Evolutionary conservation across 1,139 yeast species (phyloP), one percentile per base, ranked within the genome.

Genomic region (Hansenula anomala): DNA sequence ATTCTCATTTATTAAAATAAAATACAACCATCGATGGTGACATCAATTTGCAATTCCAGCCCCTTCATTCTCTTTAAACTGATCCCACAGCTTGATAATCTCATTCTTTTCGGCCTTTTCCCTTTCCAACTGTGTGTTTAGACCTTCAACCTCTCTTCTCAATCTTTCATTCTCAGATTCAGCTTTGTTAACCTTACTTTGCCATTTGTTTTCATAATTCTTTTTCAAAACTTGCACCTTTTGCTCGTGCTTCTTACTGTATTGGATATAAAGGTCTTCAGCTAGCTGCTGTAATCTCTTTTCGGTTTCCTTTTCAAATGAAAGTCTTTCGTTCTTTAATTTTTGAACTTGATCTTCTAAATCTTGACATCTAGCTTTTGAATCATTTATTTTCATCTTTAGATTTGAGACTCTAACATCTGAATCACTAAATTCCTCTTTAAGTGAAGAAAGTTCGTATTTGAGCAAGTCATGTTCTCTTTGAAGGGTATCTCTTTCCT

Each of bases 231-330:
- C 69, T 20, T 66, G 66, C 7, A 80, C 80, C 51, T 82, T 82
- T 42, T 73, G 71, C 48, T 76, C 83, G 53, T 84, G 92, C 53
- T 83, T 83, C 37, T 78, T 74, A 4, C 84, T 72, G 55, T 83
- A 83, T 52, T 80, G 87, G 19, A 71, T 66, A 52, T 82, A 83
- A 13, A 83, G 63, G 48, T 79, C 85, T 44, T 78, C 80, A 0
- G 88, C 81, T 30, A 82, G 62, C 47, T 72, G 70, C 43, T 77
- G 76, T 25, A 80, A 60, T 46, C 75, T 69, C 36, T 68, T 63
- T 43, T 71, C 76, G 4, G 75, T 63, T n/a, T 70, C 73, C 33
- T 61, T 61, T 33, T 72, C 75, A 25, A 66, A 58, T 11, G 30
- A 14, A 1, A 24, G 20, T 29, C 46, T 51, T 33, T 54, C 58